Evolutionary conservation across 495 filamentous ascomycete genomes (phyloP).

Genomic region (Podospora pseudopauciseta): DNA sequence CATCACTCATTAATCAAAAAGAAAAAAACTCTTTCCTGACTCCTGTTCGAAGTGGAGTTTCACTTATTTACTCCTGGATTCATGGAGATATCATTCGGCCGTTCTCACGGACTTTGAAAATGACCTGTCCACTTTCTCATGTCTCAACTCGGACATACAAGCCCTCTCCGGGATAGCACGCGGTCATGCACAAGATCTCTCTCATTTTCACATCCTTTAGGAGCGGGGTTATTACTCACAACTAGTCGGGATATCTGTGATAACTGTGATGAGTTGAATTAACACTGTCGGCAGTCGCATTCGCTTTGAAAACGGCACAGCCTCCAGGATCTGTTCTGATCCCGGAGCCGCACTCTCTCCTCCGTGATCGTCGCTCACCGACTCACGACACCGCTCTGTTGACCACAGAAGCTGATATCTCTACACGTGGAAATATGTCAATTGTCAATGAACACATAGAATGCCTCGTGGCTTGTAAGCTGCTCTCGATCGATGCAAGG

Average conservation of each 20-base stretch:
- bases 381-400: neutral
- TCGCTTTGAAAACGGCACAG: neutral
- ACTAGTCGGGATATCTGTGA: neutral
- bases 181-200: neutral
- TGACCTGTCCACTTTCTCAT: neutral
- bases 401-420: neutral
- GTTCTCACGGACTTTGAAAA: neutral
- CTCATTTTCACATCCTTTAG: neutral
- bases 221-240: neutral
- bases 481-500: neutral
- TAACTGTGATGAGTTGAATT: neutral
- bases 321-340: neutral
- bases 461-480: neutral
- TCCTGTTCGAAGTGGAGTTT: neutral
- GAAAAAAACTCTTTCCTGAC: neutral
- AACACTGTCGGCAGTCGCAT: neutral
- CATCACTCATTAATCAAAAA: constrained; percentile 7
- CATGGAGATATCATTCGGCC: neutral
- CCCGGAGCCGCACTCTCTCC: neutral
- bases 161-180: neutral
- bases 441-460: neutral
- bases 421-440: neutral
- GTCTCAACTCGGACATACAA: constrained; percentile 5
- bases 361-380: no score
- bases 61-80: neutral